phyloP scores from a whole-genome alignment of 176 grass and related monocot genomes.

The Cenchrus americanus region DNA sequence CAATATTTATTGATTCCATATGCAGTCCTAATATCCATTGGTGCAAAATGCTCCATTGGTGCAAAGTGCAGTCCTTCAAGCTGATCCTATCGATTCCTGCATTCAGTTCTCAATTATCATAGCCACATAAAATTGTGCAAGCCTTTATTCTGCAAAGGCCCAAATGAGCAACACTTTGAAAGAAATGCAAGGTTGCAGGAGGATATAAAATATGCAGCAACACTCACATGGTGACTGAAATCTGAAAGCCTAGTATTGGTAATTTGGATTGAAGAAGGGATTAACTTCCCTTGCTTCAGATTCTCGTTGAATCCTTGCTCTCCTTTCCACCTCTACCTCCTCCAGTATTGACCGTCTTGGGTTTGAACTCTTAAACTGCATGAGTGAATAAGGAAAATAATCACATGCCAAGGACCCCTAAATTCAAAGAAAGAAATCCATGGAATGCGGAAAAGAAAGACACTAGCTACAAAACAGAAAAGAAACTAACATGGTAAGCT shows the following conservation, averaged over 20 bases:
- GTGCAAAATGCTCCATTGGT: background rate
- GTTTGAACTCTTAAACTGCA: conserved; percentile 67
- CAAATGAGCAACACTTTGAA: background rate
- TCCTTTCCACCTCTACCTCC: conserved; percentile 89
- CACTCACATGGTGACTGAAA: conserved; percentile 3
- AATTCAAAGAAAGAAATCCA: background rate
- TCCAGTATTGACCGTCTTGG: conserved; percentile 75
- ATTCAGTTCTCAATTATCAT: background rate
- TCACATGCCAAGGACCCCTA: background rate
- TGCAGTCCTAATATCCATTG: background rate
- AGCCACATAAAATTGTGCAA: background rate
- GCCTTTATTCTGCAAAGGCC: background rate
- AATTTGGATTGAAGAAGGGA: conserved; percentile 64
- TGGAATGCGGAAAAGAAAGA: background rate
- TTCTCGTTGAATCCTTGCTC: conserved; percentile 61
- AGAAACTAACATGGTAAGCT: background rate
- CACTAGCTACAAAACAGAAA: background rate
- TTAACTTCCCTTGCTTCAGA: conserved; percentile 61
- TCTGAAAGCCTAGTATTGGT: conserved; percentile 40
- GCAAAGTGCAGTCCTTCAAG: conserved; percentile 11
- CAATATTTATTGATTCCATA: background rate
- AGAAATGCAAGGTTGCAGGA: background rate
- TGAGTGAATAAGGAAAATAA: background rate
- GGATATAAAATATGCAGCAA: background rate
- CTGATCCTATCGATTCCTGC: conserved; percentile 9